Base-by-base conservation (phyloP, 108 stramenopile genomes). In the Cyclostephanos tholiformis region DNA sequence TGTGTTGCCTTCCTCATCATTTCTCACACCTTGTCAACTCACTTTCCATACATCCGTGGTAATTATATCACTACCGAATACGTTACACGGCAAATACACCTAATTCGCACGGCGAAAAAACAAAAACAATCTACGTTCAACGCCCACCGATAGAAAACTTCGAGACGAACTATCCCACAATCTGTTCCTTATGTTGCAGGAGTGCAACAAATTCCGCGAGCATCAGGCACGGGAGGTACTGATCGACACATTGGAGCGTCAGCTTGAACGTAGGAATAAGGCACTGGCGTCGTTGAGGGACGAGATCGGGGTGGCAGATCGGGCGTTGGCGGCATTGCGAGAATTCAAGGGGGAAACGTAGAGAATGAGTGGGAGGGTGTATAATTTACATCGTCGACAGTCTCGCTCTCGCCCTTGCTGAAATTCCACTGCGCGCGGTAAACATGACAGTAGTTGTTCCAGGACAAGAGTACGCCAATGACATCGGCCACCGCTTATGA, bases 131-230 rank as follows among this genome's bases (percentile, higher is more conserved):
- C n/a, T n/a, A n/a, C n/a, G n/a, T n/a, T 32, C 4, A 32, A 32
- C 32, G 32, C 32, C 32, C 32, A 4, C 26, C 11, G 0, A 2
- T 22, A 93, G 88, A 64, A 86, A 86, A 69, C 63, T 75, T 26
- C 77, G 91, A 26, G 91, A 95, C 70, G 90, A 92, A 70, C 76
- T 95, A 2, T 85, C 88, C 19, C 90, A 95, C 78, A 91, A 91
- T 62, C 62, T 92, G 0, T 92, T 92, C 75, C 82, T 92, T 9
- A 92, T 95, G 90, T 62, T 95, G 29, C 88, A 95, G 76, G 91
- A 92, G 83, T 89, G 90, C 59, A 95, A 95, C 72, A 95, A 95
- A 77, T 92, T 95, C 73, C 79, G 94, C 8, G 94, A 95, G 69
- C 94, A 95, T 82, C 94, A 95, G 79, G 86, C 90, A 0, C 80